Evolutionary conservation across 768 basidiomycete genomes (phyloP).

Genomic region (Leucosporidium yakuticum): DNA sequence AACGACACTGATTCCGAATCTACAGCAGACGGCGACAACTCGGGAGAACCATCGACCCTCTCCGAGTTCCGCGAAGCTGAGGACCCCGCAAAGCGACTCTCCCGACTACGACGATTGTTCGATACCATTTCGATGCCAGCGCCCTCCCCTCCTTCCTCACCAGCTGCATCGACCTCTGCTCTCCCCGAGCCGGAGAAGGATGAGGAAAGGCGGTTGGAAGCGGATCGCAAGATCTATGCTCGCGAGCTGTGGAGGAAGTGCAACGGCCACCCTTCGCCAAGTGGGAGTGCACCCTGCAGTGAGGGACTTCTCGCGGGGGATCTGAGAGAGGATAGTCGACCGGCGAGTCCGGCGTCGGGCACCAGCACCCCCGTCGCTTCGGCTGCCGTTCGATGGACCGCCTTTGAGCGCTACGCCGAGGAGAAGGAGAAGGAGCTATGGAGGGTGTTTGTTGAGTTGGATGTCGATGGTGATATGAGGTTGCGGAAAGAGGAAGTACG

Average conservation of each 20-base stretch:
- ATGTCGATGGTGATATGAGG: constrained; percentile 39
- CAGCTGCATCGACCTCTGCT: constrained; percentile 12
- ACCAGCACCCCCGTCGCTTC: constrained; percentile 2
- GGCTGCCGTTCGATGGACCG: constrained; percentile 5
- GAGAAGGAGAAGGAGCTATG: constrained; percentile 30
- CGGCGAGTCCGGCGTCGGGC: neutral
- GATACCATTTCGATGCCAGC: constrained; percentile 49
- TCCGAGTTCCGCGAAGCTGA: constrained; percentile 61
- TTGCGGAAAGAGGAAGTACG: constrained; percentile 43
- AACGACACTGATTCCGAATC: no score
- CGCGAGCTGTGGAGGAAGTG: constrained; percentile 59
- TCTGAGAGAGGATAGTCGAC: constrained; percentile 33
- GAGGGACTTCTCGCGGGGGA: neutral
- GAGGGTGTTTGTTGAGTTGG: constrained; percentile 20
- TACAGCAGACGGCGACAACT: no score
- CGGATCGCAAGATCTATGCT: constrained; percentile 65
- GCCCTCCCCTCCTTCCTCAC: constrained; percentile 8
- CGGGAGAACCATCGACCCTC: constrained; percentile 46
- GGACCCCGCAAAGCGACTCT: constrained; percentile 58
- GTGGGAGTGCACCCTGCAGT: neutral
- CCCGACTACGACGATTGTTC: constrained; percentile 61
- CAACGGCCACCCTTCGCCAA: constrained; percentile 7
- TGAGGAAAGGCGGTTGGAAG: constrained; percentile 53
- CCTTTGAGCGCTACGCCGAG: constrained; percentile 28
- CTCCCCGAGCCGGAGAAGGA: constrained; percentile 43